Percentiles rank a stretch among this genome's conserved stretches.
Conservation (phyloP, 306 rosid genomes). For the Styphnolobium japonicum region DNA sequence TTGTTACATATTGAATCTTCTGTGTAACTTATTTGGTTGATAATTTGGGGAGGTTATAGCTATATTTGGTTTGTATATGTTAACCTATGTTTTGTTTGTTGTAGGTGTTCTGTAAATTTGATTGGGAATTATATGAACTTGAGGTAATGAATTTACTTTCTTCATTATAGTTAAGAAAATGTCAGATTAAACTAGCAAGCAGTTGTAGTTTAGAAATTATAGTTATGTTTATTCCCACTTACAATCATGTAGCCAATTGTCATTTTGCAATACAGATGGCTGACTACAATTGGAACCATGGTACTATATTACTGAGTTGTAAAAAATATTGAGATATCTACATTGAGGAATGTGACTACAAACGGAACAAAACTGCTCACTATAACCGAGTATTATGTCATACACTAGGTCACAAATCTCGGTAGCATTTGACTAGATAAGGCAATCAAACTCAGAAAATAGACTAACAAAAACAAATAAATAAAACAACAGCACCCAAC, state of each 20-base stretch:
- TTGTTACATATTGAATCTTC: neutral
- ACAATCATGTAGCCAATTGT: neutral
- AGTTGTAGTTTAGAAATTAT: neutral
- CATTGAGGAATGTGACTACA: too few relatives aligned
- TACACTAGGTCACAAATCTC: neutral
- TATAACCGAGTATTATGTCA: too few relatives aligned
- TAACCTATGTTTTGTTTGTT: conserved; percentile 16
- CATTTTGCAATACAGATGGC: too few relatives aligned
- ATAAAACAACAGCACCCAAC: neutral
- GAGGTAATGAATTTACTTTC: conserved; percentile 51
- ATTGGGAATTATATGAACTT: conserved; percentile 85
- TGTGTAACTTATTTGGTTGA: neutral
- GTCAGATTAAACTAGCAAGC: conserved; percentile 3
- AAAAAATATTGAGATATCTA: too few relatives aligned
- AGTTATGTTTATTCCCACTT: neutral
- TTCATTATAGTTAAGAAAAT: neutral
- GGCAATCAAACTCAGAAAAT: neutral
- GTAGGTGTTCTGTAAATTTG: conserved; percentile 83
- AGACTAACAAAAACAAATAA: neutral
- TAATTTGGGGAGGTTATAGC: neutral
- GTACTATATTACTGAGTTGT: too few relatives aligned
- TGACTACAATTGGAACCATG: too few relatives aligned
- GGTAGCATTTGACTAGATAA: neutral
- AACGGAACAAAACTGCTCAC: too few relatives aligned
- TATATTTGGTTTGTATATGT: neutral